These are phyloP conservation scores for Cladosporium sp. DNA, from an alignment of 2,329 filamentous ascomycete species.

Conservation along the genomic window DNA sequence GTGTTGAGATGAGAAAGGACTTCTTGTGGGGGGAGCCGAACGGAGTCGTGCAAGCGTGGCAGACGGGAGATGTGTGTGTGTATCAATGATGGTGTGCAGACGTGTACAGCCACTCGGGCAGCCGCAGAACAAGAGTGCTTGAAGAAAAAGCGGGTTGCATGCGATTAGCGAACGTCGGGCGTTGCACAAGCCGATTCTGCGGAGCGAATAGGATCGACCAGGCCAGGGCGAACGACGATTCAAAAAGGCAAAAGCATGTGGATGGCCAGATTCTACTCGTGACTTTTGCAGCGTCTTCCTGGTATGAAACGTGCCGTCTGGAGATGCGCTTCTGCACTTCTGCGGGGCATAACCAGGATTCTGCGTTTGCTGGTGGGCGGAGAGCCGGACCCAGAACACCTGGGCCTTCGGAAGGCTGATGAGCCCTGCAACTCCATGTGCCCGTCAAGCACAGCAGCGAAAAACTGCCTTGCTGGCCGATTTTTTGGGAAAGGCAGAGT, in stretches of 20 bases:
- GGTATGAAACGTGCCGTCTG: slow-evolving; percentile 1
- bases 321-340: not conserved
- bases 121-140: not conserved
- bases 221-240: not conserved
- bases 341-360: slow-evolving; percentile 2
- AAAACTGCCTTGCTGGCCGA: not conserved
- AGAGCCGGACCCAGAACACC: not conserved
- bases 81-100: not conserved
- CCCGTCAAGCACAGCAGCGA: too few relatives aligned
- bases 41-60: not conserved
- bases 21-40: slow-evolving; percentile 3
- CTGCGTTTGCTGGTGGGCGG: not conserved
- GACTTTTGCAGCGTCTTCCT: slow-evolving; percentile 5
- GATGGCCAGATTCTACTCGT: not conserved
- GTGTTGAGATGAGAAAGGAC: slow-evolving; percentile 10
- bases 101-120: not conserved
- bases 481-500: not conserved
- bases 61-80: not conserved
- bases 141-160: not conserved
- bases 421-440: too few relatives aligned
- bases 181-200: not conserved
- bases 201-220: not conserved
- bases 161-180: not conserved
- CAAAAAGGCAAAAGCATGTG: not conserved
- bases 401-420: not conserved